Base-by-base conservation (phyloP, 179 eudicot genomes). In the Silene vulgaris region DNA sequence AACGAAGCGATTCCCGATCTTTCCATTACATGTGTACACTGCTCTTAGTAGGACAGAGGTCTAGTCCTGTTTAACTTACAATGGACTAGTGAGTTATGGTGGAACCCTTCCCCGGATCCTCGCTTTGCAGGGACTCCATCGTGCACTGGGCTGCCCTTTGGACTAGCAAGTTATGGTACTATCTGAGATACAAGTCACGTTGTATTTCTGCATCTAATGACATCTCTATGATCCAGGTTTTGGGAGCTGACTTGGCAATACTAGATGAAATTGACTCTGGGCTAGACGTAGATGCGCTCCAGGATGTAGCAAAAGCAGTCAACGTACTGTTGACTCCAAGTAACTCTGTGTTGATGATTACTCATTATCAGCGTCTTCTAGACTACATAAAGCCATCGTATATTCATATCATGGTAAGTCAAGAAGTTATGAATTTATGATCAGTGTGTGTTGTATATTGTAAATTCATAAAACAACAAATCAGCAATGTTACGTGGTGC, bases 231-330 rank as follows among this genome's bases (percentile, higher is more conserved):
- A 69, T 84, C 74, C 85, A 94, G 98, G 97, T 94, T 75, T 85
- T 94, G 77, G 98, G 97, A 71, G 98, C 98, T 73, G 95, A 95
- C 59, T 85, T 92, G 82, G 96, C 92, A 50, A 88, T 95, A 77
- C 79, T 95, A 77, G 99, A 95, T 78, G 99, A 95, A 80, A 95
- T 95, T 50, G 97, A 95, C 84, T 95, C 97, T 74, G 97, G 99
- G 71, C 83, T 95, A 80, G 99, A 95, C 74, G 96, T 95, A 71
- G 99, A 95, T 83, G 99, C 99, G 45, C 97, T 95, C 75, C 88
- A 83, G 78, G 99, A 92, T 85, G 96, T 92, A 65, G 92, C 99
- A 72, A 86, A 85, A 82, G 99, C 95, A 67, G 97, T 95, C 43
- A 92, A 92, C 81, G 89, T 77, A 45, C 87, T 95, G 70, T 78